Evolutionary conservation across 2,329 filamentous ascomycete genomes (phyloP).

Genomic region (Penicillium sp.): DNA sequence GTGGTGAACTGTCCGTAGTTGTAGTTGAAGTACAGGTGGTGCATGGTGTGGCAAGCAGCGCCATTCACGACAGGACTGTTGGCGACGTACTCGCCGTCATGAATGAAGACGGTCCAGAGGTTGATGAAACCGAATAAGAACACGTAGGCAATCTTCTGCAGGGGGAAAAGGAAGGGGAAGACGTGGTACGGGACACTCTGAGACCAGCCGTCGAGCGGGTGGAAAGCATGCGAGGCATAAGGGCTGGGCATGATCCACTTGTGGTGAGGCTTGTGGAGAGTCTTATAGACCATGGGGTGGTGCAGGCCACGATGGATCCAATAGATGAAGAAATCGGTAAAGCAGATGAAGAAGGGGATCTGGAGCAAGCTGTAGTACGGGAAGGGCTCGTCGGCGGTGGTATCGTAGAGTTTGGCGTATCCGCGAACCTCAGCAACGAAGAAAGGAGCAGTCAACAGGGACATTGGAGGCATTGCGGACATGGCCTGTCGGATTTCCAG

Average conservation of each 20-base stretch:
- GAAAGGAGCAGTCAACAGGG: slow-evolving; percentile 72
- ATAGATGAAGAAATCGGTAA: slow-evolving; percentile 89
- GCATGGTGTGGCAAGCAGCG: slow-evolving; percentile 91
- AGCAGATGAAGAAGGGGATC: slow-evolving; percentile 81
- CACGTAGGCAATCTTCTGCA: slow-evolving; percentile 87
- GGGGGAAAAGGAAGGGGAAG: slow-evolving; percentile 86
- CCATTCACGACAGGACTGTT: slow-evolving; percentile 91
- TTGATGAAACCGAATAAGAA: slow-evolving; percentile 88
- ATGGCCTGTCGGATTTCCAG: slow-evolving; percentile 81
- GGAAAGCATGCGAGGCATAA: slow-evolving; percentile 88
- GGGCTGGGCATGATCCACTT: slow-evolving; percentile 99
- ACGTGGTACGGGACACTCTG: slow-evolving; percentile 90
- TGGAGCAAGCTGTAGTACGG: slow-evolving; percentile 74
- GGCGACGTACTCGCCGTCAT: slow-evolving; percentile 91
- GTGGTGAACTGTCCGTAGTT: slow-evolving; percentile 97
- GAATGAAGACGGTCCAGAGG: slow-evolving; percentile 93
- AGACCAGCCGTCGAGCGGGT: slow-evolving; percentile 84
- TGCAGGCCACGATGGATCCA: slow-evolving; percentile 85
- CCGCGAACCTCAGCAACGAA: slow-evolving; percentile 82
- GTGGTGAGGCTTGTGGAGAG: slow-evolving; percentile 93
- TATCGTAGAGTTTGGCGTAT: slow-evolving; percentile 82
- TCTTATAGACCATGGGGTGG: slow-evolving; percentile 76
- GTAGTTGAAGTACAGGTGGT: slow-evolving; percentile 83
- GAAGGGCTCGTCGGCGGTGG: slow-evolving; percentile 69
- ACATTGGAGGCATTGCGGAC: slow-evolving; percentile 74